Evolutionary conservation across 2,329 filamentous ascomycete species (phyloP).

Genomic region (Aureobasidium namibiae): DNA sequence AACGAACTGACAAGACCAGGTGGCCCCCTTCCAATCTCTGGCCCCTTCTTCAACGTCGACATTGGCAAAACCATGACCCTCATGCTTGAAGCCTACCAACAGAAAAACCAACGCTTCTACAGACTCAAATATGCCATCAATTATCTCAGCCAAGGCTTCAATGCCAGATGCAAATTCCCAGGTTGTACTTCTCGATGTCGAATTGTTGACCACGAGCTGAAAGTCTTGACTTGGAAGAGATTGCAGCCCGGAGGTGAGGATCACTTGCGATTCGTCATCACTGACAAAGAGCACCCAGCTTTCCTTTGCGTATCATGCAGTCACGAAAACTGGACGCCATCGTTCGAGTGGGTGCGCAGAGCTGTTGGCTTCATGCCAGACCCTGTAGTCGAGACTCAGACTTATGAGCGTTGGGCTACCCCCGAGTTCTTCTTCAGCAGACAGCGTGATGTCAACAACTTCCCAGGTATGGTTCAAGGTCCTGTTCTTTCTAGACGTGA

Average conservation of each 20-base stretch:
- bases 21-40: neutral
- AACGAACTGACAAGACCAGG: neutral
- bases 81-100: neutral
- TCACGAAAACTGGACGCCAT: neutral
- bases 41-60: neutral
- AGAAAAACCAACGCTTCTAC: neutral
- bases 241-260: neutral
- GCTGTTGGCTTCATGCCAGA: neutral
- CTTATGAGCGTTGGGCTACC: neutral
- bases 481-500: neutral
- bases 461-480: neutral
- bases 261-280: neutral
- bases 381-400: neutral
- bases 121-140: neutral
- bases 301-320: neutral
- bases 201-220: neutral
- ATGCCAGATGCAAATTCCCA: neutral
- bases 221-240: neutral
- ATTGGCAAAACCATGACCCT: neutral
- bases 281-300: neutral
- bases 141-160: neutral
- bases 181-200: neutral
- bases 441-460: neutral
- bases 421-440: neutral
- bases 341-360: neutral